Base-by-base conservation (phyloP, 2,329 filamentous ascomycete species). In the Venturia aucupariae region DNA sequence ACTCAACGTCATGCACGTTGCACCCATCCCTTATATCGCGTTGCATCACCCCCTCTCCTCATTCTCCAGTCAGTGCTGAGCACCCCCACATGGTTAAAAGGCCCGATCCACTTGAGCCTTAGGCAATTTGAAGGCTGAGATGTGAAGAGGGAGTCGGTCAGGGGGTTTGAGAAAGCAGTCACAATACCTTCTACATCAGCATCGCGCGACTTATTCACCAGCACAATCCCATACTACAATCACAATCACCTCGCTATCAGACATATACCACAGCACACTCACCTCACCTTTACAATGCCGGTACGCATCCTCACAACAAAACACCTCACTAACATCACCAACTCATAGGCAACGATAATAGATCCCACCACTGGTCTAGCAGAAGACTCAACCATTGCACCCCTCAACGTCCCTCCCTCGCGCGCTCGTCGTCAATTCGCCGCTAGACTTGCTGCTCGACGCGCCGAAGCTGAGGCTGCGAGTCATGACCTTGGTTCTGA, bases 381-480 rank as follows among this genome's bases (percentile, higher is more conserved):
- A 27, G 39, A 32, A n/a, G 2, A 82, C 85, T 48, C n/a, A 67
- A 69, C 59, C n/a, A 89, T 86, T 27, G 87, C 90, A 39, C 90
- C 92, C 15, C 80, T 96, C 71, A 94, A 93, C 73, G 86, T 93
- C 42, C 87, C 90, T 0, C 92, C 93, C 2, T 95, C 91, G 8
- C 86, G 93, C 62, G 93, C 93, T 8, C 86, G 93, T 61, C 82
- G 91, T 64, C 91, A 96, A 75, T 84, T 97, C n/a, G 92, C 92
- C n/a, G 90, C 90, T 15, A 86, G 92, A 15, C 82, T 97, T 17
- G 79, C 79, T 2, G 74, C 71, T 85, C 90, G 75, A 51, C 38
- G 60, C 17, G 57, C 59, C 10, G 63, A 61, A 42, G 57, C 57
- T 19, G 57, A 48, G 27, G 63, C 63, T 15, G 63, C 63, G 15